phyloP scores from a whole-genome alignment of 805 yeast genomes.

The Lachancea quebecensis region DNA sequence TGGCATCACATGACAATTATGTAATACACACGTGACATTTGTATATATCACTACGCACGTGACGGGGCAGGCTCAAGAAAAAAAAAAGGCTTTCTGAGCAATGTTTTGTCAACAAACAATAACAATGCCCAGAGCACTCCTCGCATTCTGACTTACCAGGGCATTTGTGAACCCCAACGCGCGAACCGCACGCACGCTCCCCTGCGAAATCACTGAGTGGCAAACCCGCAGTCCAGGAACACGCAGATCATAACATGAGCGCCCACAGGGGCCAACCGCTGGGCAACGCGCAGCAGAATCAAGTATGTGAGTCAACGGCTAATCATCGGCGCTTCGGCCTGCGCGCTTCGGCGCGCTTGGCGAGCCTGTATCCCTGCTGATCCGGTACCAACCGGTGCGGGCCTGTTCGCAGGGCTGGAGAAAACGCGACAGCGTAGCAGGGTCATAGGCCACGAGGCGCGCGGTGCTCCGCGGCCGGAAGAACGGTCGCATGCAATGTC shows the following conservation, averaged over 20 bases:
- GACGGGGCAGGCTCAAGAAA: not conserved
- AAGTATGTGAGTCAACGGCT: constrained; percentile 3
- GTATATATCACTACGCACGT: not conserved
- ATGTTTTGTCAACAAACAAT: constrained; percentile 4
- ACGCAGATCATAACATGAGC: not conserved
- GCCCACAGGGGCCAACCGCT: constrained; percentile 5
- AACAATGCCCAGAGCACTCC: too few species aligned
- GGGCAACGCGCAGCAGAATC: constrained; percentile 9
- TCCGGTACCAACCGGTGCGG: not conserved
- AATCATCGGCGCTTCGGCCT: not conserved
- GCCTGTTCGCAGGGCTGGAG: too few species aligned
- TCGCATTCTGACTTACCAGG: too few species aligned
- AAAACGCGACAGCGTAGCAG: too few species aligned
- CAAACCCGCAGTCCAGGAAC: too few species aligned
- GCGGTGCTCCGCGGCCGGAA: too few species aligned
- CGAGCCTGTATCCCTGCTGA: not conserved
- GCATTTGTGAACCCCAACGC: too few species aligned
- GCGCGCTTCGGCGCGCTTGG: not conserved
- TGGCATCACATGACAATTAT: too few species aligned
- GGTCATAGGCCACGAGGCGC: too few species aligned
- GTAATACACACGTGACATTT: too few species aligned
- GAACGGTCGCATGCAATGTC: not conserved
- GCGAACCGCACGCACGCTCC: too few species aligned
- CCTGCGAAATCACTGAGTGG: too few species aligned
- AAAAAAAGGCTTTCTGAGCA: not conserved